Evolutionary conservation across 75 land plant species (phyloP).

Genomic region (Larix kaempferi): DNA sequence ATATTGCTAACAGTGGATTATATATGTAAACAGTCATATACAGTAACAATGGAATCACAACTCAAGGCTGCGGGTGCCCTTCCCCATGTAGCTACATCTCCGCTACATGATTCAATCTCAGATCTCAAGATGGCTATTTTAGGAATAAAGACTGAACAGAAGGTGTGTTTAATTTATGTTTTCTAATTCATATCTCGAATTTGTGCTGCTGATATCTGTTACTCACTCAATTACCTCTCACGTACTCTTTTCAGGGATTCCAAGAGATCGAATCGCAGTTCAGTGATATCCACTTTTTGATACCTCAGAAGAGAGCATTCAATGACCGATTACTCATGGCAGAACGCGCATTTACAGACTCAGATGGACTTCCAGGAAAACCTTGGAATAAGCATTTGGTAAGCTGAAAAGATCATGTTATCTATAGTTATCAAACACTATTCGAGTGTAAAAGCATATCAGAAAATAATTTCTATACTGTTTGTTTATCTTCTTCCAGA

Average conservation of each 20-base stretch:
- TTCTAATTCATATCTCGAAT: too few relatives aligned
- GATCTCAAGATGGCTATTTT: neutral
- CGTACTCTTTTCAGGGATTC: neutral
- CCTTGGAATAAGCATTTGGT: constrained; percentile 91
- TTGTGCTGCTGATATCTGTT: too few relatives aligned
- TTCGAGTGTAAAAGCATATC: too few relatives aligned
- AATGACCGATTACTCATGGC: constrained; percentile 80
- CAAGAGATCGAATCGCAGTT: neutral
- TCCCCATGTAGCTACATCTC: neutral
- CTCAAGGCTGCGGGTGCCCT: neutral
- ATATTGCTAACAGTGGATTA: too few relatives aligned
- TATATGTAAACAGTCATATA: neutral
- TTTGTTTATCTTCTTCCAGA: constrained; percentile 26
- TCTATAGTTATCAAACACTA: too few relatives aligned
- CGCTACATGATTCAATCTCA: neutral
- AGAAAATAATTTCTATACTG: too few relatives aligned
- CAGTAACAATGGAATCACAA: neutral
- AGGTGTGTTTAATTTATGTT: neutral
- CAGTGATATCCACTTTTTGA: neutral
- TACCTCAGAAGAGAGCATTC: constrained; percentile 28
- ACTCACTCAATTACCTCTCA: too few relatives aligned
- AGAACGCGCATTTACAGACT: constrained; percentile 73
- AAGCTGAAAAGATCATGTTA: neutral
- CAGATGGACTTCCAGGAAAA: constrained; percentile 52
- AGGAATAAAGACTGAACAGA: neutral